Percentiles rank a stretch among this genome's conserved stretches.
These are phyloP conservation scores for Candida xiaguanensis DNA, from an alignment of 805 yeast genomes.

Conservation along the genomic window DNA sequence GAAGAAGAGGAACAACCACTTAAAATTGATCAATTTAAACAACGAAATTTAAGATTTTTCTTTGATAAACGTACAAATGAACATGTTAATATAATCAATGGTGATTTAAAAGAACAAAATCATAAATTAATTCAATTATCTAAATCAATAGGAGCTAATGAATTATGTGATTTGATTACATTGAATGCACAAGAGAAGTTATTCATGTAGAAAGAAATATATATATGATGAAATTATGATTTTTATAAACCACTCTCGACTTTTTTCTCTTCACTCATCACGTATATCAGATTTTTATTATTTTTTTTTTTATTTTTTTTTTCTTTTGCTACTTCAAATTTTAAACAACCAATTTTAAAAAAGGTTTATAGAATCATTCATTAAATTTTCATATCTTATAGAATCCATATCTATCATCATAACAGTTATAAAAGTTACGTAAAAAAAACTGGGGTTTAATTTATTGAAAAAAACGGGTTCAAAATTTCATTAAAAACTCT, in stretches of 20 bases:
- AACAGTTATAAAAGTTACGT: too few relatives aligned
- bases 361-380: too few relatives aligned
- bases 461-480: too few relatives aligned
- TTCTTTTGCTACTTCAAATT: not conserved
- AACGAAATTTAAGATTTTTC: not conserved
- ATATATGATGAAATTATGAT: too few relatives aligned
- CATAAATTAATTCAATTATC: conserved; percentile 7
- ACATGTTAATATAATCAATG: not conserved
- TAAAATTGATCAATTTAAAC: not conserved
- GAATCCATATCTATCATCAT: too few relatives aligned
- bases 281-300: too few relatives aligned
- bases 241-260: too few relatives aligned
- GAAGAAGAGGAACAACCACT: conserved; percentile 3
- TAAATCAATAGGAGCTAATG: conserved; percentile 15
- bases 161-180: conserved; percentile 19
- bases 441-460: too few relatives aligned
- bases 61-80: not conserved
- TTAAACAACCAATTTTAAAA: not conserved
- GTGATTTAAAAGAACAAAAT: conserved; percentile 1
- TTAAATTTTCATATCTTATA: too few relatives aligned
- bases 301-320: too few relatives aligned
- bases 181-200: conserved; percentile 18
- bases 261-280: too few relatives aligned
- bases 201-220: too few relatives aligned
- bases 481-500: not conserved